phyloP scores from a whole-genome alignment of 2,329 filamentous ascomycete genomes.

The Cladosporium sphaerospermum region DNA sequence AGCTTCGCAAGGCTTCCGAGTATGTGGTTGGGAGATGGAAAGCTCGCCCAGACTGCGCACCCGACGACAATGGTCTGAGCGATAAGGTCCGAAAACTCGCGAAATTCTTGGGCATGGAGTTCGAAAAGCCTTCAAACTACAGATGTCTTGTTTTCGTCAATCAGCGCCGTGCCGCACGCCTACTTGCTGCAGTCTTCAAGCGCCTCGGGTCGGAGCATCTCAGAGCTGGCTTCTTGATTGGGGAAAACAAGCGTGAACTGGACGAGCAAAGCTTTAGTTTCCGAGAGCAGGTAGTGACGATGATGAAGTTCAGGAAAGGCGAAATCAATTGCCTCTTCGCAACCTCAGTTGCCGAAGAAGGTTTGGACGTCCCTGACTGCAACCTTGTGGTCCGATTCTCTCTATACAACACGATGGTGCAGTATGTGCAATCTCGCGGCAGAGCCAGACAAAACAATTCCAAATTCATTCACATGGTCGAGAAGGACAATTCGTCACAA shows the following conservation, averaged over 20 bases:
- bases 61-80: constrained; percentile 48
- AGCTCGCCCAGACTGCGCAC: constrained; percentile 9
- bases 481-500: constrained; percentile 61
- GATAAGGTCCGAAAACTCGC: constrained; percentile 64
- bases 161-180: constrained; percentile 66
- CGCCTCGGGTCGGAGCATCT: constrained; percentile 53
- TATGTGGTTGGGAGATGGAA: constrained; percentile 19
- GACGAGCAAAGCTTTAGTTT: constrained; percentile 59
- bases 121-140: constrained; percentile 49
- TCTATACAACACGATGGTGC: constrained; percentile 81
- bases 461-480: constrained; percentile 77
- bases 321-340: constrained; percentile 57
- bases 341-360: constrained; percentile 61
- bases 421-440: constrained; percentile 89
- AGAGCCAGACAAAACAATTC: constrained; percentile 74
- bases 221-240: constrained; percentile 58
- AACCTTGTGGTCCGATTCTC: constrained; percentile 73
- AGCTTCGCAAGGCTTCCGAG: constrained; percentile 54
- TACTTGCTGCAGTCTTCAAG: constrained; percentile 64
- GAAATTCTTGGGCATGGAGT: constrained; percentile 56
- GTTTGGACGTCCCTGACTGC: constrained; percentile 60
- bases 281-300: constrained; percentile 65
- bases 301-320: constrained; percentile 58
- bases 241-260: constrained; percentile 37
- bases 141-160: constrained; percentile 87